These are phyloP conservation scores for Ganoderma leucocontextum DNA, from an alignment of 1,284 basidiomycete genomes.

Conservation along the genomic window DNA sequence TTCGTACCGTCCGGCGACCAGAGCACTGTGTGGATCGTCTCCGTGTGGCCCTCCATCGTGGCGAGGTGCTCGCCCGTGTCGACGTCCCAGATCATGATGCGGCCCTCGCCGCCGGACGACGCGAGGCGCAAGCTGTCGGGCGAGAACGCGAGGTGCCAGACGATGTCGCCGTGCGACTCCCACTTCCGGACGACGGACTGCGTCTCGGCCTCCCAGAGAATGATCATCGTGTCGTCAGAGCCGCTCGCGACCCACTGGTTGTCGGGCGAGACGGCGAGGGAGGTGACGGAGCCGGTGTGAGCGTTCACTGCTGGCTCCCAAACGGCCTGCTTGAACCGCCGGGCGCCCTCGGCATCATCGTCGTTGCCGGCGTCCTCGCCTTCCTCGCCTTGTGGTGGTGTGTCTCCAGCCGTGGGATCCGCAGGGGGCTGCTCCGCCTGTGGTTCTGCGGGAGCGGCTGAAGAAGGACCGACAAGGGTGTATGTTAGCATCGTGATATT, in stretches of 20 bases:
- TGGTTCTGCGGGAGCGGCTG: background rate
- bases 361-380: background rate
- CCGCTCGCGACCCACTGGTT: slow-evolving; percentile 30
- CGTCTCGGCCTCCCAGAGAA: slow-evolving; percentile 23
- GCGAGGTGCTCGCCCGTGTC: slow-evolving; percentile 17
- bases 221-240: slow-evolving; percentile 29
- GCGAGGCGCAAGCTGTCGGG: slow-evolving; percentile 33
- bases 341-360: background rate
- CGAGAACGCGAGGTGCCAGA: slow-evolving; percentile 35
- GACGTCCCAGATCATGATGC: slow-evolving; percentile 32
- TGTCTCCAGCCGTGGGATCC: background rate
- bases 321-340: background rate
- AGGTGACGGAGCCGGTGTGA: slow-evolving; percentile 22
- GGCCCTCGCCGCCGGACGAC: slow-evolving; percentile 33
- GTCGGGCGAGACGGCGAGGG: slow-evolving; percentile 34
- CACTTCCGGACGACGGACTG: slow-evolving; percentile 19
- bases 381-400: background rate
- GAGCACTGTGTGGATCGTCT: slow-evolving; percentile 28
- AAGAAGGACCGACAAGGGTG: background rate
- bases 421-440: background rate
- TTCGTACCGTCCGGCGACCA: slow-evolving; percentile 36
- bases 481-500: background rate
- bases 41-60: slow-evolving; percentile 28
- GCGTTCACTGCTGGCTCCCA: slow-evolving; percentile 3
- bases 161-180: slow-evolving; percentile 20